Percentiles rank a stretch among this genome's conserved stretches.
These are phyloP conservation scores for Citeromyces siamensis DNA, from an alignment of 1,139 yeast species.

Conservation along the genomic window DNA sequence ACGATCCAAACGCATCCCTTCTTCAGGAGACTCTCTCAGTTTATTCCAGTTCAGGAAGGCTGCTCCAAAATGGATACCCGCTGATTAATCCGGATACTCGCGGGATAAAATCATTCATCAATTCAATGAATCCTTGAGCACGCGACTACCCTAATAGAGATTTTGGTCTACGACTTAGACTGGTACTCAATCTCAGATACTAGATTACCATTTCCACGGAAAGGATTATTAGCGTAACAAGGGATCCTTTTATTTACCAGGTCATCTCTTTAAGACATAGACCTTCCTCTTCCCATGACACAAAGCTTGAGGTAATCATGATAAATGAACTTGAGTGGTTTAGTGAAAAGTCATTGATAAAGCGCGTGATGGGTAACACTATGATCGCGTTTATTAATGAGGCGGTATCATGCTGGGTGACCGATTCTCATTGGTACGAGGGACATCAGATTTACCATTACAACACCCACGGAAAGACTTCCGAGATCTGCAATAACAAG, in stretches of 20 bases:
- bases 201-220: constrained; percentile 20
- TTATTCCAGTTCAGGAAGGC: constrained; percentile 23
- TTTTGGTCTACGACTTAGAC: constrained; percentile 24
- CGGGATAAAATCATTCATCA: constrained; percentile 14
- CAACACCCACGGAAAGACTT: constrained; percentile 8
- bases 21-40: constrained; percentile 28
- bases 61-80: constrained; percentile 35
- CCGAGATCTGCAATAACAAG: constrained; percentile 13
- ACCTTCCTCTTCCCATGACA: constrained; percentile 12
- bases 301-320: constrained; percentile 13
- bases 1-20: constrained; percentile 13
- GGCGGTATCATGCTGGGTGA: constrained; percentile 14
- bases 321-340: constrained; percentile 20
- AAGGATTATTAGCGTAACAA: constrained; percentile 22
- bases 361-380: constrained; percentile 12
- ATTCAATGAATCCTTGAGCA: constrained; percentile 14
- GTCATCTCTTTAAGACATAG: constrained; percentile 19
- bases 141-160: constrained; percentile 17
- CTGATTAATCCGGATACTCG: constrained; percentile 16
- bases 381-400: constrained; percentile 17
- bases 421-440: constrained; percentile 5
- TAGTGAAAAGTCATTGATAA: constrained; percentile 9
- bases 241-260: constrained; percentile 26
- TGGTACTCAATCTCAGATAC: constrained; percentile 28
- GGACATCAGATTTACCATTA: constrained; percentile 1